Evolutionary conservation across 1,284 basidiomycete genomes (phyloP).

Genomic region (Cryptococcus sp.): DNA sequence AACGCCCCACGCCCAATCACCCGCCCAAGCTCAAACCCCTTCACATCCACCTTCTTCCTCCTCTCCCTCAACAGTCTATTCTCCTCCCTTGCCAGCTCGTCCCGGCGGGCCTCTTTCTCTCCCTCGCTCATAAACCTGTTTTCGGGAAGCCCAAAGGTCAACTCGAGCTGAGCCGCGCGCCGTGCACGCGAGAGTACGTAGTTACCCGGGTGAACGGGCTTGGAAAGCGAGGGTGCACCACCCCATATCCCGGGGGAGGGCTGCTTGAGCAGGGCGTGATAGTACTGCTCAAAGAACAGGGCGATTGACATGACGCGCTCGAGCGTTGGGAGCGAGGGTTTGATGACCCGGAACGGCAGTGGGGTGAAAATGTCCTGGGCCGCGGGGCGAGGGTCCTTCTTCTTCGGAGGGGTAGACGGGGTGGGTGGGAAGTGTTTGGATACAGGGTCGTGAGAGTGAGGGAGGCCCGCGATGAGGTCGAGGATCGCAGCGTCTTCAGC

Average conservation of each 20-base stretch:
- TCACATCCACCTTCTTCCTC: constrained; percentile 74
- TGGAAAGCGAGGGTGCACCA: not conserved
- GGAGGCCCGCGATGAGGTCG: not conserved
- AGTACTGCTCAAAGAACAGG: constrained; percentile 95
- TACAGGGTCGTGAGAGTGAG: not conserved
- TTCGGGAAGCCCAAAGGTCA: constrained; percentile 61
- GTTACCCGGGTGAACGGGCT: constrained; percentile 57
- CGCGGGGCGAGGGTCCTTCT: constrained; percentile 8
- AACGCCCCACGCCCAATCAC: constrained; percentile 97
- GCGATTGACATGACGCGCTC: constrained; percentile 89
- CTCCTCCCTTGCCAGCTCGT: constrained; percentile 80
- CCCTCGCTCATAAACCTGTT: constrained; percentile 65
- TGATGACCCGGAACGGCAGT: constrained; percentile 54
- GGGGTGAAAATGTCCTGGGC: constrained; percentile 13
- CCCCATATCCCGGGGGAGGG: constrained; percentile 14
- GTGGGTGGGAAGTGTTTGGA: constrained; percentile 2
- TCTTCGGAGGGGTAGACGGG: constrained; percentile 7
- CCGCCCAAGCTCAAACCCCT: constrained; percentile 83
- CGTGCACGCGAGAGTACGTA: constrained; percentile 72
- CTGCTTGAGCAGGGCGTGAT: constrained; percentile 71
- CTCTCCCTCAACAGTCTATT: constrained; percentile 81
- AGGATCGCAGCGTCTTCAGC: constrained; percentile 1
- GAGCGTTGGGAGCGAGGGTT: constrained; percentile 80
- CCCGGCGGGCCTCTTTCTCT: constrained; percentile 68
- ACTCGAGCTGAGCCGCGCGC: constrained; percentile 77